phyloP scores from a whole-genome alignment of 2,329 filamentous ascomycete genomes.

The Orbilia brochopaga region DNA sequence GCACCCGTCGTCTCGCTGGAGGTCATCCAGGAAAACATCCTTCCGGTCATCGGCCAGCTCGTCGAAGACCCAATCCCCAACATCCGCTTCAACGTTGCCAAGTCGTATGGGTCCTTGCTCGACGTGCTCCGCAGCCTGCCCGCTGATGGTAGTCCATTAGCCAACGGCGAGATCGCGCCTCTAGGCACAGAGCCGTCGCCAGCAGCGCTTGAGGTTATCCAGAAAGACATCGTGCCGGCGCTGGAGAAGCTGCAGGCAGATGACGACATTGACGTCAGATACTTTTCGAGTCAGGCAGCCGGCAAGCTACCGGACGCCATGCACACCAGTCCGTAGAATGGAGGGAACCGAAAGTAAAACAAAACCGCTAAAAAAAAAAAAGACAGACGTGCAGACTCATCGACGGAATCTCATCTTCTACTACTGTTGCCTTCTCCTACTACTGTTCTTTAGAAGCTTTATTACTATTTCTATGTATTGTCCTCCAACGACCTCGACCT shows the following conservation, averaged over 20 bases:
- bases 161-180: slow-evolving; percentile 69
- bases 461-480: not conserved
- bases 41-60: slow-evolving; percentile 95
- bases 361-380: slow-evolving; percentile 10
- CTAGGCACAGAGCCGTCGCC: slow-evolving; percentile 67
- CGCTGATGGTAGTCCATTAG: slow-evolving; percentile 81
- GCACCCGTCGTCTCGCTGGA: slow-evolving; percentile 90
- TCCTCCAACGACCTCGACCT: slow-evolving; percentile 2
- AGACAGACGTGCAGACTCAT: slow-evolving; percentile 8
- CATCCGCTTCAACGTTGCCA: slow-evolving; percentile 99
- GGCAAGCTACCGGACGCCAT: slow-evolving; percentile 64
- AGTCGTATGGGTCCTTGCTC: slow-evolving; percentile 90
- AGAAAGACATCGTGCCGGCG: slow-evolving; percentile 84
- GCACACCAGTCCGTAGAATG: slow-evolving; percentile 62
- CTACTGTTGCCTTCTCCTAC: slow-evolving; percentile 6
- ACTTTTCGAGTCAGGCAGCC: slow-evolving; percentile 91
- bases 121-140: slow-evolving; percentile 90
- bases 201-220: slow-evolving; percentile 78
- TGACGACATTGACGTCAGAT: slow-evolving; percentile 96
- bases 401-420: slow-evolving; percentile 17
- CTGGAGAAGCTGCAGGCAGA: slow-evolving; percentile 96
- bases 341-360: not conserved
- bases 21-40: slow-evolving; percentile 88
- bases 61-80: slow-evolving; percentile 95
- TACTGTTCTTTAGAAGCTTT: slow-evolving; percentile 8